Base-by-base conservation (phyloP, 73 alveolate species). In the Paramecium tetraurelia region DNA sequence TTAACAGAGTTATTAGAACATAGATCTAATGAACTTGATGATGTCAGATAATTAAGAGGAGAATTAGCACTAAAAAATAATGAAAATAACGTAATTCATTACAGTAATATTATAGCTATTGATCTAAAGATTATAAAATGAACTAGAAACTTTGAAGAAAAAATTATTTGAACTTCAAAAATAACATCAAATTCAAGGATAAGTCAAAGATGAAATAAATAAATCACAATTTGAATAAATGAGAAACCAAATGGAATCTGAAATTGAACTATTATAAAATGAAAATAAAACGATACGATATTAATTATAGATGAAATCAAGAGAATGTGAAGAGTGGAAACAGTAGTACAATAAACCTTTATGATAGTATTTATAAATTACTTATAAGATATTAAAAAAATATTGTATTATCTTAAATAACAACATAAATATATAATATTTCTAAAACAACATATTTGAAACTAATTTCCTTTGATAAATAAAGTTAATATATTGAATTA, bases 11-110 rank as follows among this genome's bases (percentile, higher is more conserved):
- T 80, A 24, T 24, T 80, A 12, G 63, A 80, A 4, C 22, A 40
- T 6, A 80, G 33, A 21, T 22, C 46, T 22, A 41, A 80, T 41
- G 90, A 80, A 18, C 20, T 43, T 4, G 90, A 80, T 48, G 70
- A 80, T 9, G 16, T 35, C 7, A 40, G 53, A 41, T 24, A 44
- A 14, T 24, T 24, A 0, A 80, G 31, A 46, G 57, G 75, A 22
- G 48, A 41, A 80, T 43, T 80, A 20, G 77, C 90, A 9, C 21
- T 80, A 22, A 80, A 80, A 46, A 80, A 48, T 80, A 80, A 80
- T 43, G 90, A 80, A 41, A 80, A 80, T 44, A 80, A 80, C 21
- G 90, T 80, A 80, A 9, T 0, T 40, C 20, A 38, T 44, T 18
- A 44, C 5, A 44, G 3, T 36, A 1, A 36, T 31, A 12, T 24